Evolutionary conservation across 2,329 filamentous ascomycete genomes (phyloP).

Genomic region (Colletotrichum sp.): DNA sequence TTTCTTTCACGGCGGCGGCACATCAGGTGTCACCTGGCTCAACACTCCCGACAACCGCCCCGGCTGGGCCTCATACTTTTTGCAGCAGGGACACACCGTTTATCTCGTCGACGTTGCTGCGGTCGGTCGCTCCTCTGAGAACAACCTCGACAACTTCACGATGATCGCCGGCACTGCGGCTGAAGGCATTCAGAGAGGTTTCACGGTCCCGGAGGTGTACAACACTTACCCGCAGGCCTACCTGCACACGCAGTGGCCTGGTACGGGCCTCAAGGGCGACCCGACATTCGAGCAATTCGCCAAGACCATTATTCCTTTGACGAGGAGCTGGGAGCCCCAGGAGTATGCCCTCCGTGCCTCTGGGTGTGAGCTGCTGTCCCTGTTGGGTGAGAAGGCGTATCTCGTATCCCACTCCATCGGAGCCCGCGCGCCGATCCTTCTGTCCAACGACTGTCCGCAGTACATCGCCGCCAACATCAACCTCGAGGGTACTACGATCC

Average conservation of each 20-base stretch:
- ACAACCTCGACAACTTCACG: conserved; percentile 25
- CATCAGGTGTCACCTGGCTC: conserved; percentile 32
- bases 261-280: conserved; percentile 30
- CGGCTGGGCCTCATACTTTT: conserved; percentile 52
- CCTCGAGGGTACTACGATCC: conserved; percentile 30
- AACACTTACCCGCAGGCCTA: conserved; percentile 28
- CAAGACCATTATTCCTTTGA: conserved; percentile 30
- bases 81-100: conserved; percentile 44
- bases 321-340: conserved; percentile 29
- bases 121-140: conserved; percentile 39
- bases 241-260: conserved; percentile 45
- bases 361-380: conserved; percentile 31
- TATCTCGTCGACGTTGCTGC: conserved; percentile 48
- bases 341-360: conserved; percentile 31
- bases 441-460: conserved; percentile 31
- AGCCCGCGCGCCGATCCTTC: conserved; percentile 18
- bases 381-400: conserved; percentile 33
- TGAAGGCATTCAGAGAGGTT: conserved; percentile 30
- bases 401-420: conserved; percentile 36
- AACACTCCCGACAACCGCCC: conserved; percentile 51
- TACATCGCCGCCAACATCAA: conserved; percentile 31
- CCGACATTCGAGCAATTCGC: conserved; percentile 33
- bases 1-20: conserved; percentile 18
- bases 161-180: conserved; percentile 21
- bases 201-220: conserved; percentile 34